Evolutionary conservation across 1,284 basidiomycete species (phyloP), one percentile per base, ranked within the genome.

Genomic region (Abortiporus biennis): DNA sequence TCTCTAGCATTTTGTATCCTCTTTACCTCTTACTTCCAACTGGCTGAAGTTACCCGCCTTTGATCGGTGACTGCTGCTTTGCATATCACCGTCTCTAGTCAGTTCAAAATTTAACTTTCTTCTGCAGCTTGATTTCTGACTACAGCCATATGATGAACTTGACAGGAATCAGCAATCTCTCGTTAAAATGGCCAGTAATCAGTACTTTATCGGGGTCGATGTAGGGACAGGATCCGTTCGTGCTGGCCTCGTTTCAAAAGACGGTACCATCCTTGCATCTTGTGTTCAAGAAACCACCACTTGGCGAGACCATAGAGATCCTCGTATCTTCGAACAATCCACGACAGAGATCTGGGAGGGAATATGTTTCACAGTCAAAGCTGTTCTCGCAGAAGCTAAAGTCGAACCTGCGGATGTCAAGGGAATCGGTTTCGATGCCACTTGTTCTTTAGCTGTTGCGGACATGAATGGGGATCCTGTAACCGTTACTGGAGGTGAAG

Each of bases 361-460:
- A 44, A 87, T 96, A 51, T 72, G 78, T 31, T 68, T 66, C 39
- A 82, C 84, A 22, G 82, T 91, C 50, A 79, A 75, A 51, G 73
- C 75, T 8, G 83, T 91, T 41, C 66, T 99, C 23, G 49, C 69
- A 9, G 65, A 74, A 24, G 78, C 86, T 2, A 74, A 79, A 4
- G 65, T 92, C 24, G 55, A 74, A 19, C 76, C 85, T 11, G 61
- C 68, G 2, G 63, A 71, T 3, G 83, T 99, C 50, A 92, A 89
- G 56, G 95, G 95, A 1, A 61, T 99, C 43, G 93, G 94, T 8
- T 97, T 98, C 61, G 95, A 98, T 63, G 95, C 94, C 39, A 99
- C 95, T 0, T 99, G 96, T 67, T 95, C 92, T 0, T 73, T 99
- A 27, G 92, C 94, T 0, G 94, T 98, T 19, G 74, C 85, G 1